Evolutionary conservation across 1,139 yeast genomes (phyloP), one percentile per base, ranked within the genome.

Genomic region (Candida sp.): DNA sequence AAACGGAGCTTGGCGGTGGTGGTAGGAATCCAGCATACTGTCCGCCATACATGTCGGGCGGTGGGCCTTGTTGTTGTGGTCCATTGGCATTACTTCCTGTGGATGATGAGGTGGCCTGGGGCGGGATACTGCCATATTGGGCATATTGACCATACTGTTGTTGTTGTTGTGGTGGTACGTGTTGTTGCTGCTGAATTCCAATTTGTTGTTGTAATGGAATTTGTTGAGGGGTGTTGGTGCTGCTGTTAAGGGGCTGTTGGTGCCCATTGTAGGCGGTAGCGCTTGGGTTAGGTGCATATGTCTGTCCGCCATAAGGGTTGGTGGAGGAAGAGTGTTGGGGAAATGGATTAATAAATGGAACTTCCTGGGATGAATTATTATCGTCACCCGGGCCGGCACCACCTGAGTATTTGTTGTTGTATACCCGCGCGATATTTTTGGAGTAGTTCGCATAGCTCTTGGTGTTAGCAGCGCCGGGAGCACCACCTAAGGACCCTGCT

Each of bases 21-120:
- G 58, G 63, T 27, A 57, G 58, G 42, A 52, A 57, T 3, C 59
- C 58, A 9, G 61, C 54, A 43, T 52, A 58, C 41, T 52, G 52
- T 23, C 52, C 8, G 9, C 53, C 44, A 41, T 54, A 52, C 2
- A 38, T 17, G 7, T 52, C 54, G 33, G 49, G 52, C 9, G 40
- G 48, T 3, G 39, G 28, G 11, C 38, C 38, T 32, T 42, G 35
- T 42, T 42, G 35, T 33, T 42, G 31, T 23, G 22, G 38, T 12
- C 38, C 25, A 34, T 34, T 34, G 22, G 38, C 22, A 22, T 37
- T 43, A 23, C 30, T 37, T 9, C 33, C 42, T 32, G 43, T 28
- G 9, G 32, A 5, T 5, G 31, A 38, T 26, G 42, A 9, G 5
- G 42, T 38, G 30, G 17, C 42, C n/a, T 12, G 42, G 9, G 27